A percentile compares a stretch with the other conserved stretches of the same genome.
Conservation (phyloP, 129 eudicot genomes). For the Mikania micrantha region DNA sequence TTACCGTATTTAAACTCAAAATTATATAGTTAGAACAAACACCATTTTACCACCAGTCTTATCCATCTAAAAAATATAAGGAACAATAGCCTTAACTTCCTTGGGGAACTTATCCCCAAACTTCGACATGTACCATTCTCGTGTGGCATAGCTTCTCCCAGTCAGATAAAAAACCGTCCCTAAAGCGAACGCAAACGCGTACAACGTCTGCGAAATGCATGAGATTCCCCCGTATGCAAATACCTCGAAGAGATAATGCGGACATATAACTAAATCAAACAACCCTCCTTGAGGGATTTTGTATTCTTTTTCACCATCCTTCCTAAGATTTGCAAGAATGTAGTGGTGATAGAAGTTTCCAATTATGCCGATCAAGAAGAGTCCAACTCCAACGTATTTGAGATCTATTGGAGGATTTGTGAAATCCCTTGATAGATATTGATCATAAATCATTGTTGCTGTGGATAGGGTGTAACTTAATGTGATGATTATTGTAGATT, state of each 20-base stretch:
- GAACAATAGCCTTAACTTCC: conserved; percentile 44
- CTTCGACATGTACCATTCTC: conserved; percentile 53
- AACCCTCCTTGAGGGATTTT: conserved; percentile 67
- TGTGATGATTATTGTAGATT: conserved; percentile 24
- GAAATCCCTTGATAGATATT: conserved; percentile 28
- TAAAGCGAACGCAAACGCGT: conserved; percentile 29
- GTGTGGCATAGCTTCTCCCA: conserved; percentile 51
- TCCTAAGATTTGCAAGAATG: conserved; percentile 54
- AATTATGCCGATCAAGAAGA: conserved; percentile 38
- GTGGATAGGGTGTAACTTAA: conserved; percentile 33
- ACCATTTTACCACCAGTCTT: too few species aligned
- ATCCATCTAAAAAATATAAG: conserved; percentile 40
- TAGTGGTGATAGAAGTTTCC: conserved; percentile 52
- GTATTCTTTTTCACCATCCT: conserved; percentile 42
- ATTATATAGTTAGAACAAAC: too few species aligned
- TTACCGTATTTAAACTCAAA: too few species aligned
- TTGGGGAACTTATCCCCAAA: conserved; percentile 50
- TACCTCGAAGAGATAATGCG: conserved; percentile 66
- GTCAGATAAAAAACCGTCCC: conserved; percentile 35
- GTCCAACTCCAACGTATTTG: conserved; percentile 31
- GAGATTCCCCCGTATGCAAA: conserved; percentile 44
- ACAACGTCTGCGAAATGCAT: conserved; percentile 50
- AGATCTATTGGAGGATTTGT: conserved; percentile 36
- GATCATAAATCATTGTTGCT: conserved; percentile 41
- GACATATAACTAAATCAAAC: conserved; percentile 57